Conservation (phyloP, 306 rosid genomes). For the Prunus davidiana region DNA sequence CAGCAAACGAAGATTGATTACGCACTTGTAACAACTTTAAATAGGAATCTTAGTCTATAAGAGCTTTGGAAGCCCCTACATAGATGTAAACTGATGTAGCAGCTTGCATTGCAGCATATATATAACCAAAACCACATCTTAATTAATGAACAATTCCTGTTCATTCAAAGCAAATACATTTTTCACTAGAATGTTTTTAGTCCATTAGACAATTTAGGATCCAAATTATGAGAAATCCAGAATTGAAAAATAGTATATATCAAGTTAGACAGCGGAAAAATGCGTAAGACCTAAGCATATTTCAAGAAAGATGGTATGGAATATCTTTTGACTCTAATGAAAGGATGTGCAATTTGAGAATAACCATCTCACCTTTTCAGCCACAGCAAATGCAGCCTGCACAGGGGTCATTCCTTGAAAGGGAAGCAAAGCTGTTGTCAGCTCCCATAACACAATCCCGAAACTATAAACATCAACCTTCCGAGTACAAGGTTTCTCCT, state of each 20-base stretch:
- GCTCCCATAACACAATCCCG: constrained; percentile 97
- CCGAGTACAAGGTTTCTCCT: constrained; percentile 78
- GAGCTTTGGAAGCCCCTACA: neutral
- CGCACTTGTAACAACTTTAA: neutral
- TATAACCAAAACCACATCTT: neutral
- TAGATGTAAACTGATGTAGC: neutral
- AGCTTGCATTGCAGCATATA: neutral
- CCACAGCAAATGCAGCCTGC: constrained; percentile 97
- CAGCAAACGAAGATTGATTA: neutral
- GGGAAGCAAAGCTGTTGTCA: constrained; percentile 86
- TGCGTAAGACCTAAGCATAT: neutral
- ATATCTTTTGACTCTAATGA: constrained; percentile 3
- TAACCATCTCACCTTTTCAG: constrained; percentile 74
- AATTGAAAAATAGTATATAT: too few relatives aligned
- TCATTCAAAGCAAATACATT: too few relatives aligned
- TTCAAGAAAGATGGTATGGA: neutral
- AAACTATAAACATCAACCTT: constrained; percentile 96
- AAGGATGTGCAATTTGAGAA: constrained; percentile 7
- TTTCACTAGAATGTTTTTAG: too few relatives aligned
- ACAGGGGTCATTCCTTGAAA: constrained; percentile 99
- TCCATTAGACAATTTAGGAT: too few relatives aligned
- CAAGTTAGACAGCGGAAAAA: too few relatives aligned
- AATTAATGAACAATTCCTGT: too few relatives aligned
- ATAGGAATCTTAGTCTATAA: neutral
- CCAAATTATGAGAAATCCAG: too few relatives aligned